Conservation (phyloP, 805 yeast genomes). For the Pichia membranifaciens region DNA sequence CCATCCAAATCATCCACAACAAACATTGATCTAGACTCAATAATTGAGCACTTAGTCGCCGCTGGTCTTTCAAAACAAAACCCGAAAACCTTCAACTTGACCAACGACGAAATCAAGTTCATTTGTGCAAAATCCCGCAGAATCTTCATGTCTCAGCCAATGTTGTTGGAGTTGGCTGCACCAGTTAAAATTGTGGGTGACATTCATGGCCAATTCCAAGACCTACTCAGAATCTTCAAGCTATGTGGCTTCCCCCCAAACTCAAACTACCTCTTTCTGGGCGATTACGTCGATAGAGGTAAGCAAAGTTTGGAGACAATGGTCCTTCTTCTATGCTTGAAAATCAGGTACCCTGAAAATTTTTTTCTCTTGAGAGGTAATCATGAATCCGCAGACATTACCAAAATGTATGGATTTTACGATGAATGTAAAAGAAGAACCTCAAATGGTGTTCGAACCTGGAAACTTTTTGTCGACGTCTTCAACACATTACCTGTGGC, state of each 20-base stretch:
- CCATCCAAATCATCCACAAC: too few relatives aligned
- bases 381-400: conserved; percentile 54
- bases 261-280: conserved; percentile 49
- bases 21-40: conserved; percentile 48
- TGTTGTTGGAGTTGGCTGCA: conserved; percentile 58
- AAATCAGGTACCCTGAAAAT: conserved; percentile 55
- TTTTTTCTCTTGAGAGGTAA: conserved; percentile 56
- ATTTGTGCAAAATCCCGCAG: conserved; percentile 55
- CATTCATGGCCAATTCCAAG: conserved; percentile 65
- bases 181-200: conserved; percentile 84
- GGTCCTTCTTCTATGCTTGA: conserved; percentile 44
- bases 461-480: conserved; percentile 51
- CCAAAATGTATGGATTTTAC: conserved; percentile 55
- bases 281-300: conserved; percentile 59
- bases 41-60: conserved; percentile 54
- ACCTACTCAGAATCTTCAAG: conserved; percentile 48
- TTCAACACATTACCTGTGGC: conserved; percentile 56
- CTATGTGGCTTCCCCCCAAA: conserved; percentile 57
- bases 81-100: conserved; percentile 45
- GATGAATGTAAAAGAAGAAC: conserved; percentile 53
- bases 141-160: conserved; percentile 58
- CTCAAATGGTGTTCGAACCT: conserved; percentile 35
- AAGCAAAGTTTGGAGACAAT: conserved; percentile 53
- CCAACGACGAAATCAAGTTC: conserved; percentile 48
- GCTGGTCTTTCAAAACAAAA: conserved; percentile 40